phyloP scores from a whole-genome alignment of 139 green algal genomes.

The Tetraselmis chui region DNA sequence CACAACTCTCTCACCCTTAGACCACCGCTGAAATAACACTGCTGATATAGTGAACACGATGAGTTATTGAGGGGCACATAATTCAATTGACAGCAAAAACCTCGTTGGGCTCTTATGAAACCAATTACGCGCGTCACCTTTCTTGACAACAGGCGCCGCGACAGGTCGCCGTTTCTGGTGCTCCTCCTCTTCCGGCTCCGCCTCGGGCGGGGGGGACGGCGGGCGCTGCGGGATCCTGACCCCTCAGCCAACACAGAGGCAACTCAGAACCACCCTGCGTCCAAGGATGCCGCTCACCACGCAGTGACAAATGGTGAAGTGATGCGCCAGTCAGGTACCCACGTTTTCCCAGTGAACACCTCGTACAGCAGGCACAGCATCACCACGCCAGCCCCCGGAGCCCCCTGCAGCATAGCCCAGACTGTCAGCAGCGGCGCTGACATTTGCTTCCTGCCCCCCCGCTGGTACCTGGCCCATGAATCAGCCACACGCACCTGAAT shows the following conservation, averaged over 20 bases:
- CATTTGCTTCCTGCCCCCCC: not conserved
- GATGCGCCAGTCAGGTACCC: too few species aligned
- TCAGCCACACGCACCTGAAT: not conserved
- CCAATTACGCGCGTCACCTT: not conserved
- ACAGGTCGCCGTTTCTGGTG: not conserved
- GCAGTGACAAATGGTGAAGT: too few species aligned
- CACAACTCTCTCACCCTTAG: too few species aligned
- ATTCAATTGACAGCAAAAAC: too few species aligned
- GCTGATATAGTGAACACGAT: too few species aligned
- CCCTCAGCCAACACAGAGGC: too few species aligned
- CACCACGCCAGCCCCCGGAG: not conserved
- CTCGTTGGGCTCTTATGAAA: too few species aligned
- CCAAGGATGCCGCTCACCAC: not conserved
- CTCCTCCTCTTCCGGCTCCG: not conserved
- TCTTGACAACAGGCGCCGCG: not conserved
- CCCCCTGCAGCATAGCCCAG: not conserved
- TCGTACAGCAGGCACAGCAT: not conserved
- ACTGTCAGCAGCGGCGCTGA: too few species aligned
- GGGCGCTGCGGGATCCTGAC: not conserved
- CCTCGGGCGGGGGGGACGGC: not conserved
- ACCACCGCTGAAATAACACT: too few species aligned
- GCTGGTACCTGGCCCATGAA: not conserved
- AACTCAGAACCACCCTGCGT: not conserved
- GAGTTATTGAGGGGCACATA: too few species aligned
- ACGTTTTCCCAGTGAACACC: not conserved